phyloP scores from a whole-genome alignment of 371 early-diverging fungal genomes.

The Mortierella sp. region DNA sequence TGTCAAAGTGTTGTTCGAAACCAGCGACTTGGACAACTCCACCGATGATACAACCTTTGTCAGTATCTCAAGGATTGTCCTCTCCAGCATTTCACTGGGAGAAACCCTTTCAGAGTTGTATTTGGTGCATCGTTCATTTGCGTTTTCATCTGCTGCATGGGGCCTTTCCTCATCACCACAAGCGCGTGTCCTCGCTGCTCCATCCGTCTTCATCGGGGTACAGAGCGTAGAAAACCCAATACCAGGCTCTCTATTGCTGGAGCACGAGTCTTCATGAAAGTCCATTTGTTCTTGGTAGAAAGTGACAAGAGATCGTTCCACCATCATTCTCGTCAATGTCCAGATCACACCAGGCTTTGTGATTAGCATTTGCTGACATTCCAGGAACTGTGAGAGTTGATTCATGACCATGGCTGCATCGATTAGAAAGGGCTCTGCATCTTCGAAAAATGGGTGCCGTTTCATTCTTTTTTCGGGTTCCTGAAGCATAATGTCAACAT shows the following conservation, averaged over 20 bases:
- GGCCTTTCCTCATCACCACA: no score
- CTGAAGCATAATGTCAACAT: conserved; percentile 23
- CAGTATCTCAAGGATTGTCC: conserved; percentile 16
- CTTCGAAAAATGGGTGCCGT: conserved; percentile 30
- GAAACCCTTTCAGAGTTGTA: no score
- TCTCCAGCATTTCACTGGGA: conserved; percentile 11
- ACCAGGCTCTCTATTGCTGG: no score
- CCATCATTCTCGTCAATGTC: conserved; percentile 37
- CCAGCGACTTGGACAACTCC: conserved; percentile 26
- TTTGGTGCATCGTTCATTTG: no score
- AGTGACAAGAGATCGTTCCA: conserved; percentile 31
- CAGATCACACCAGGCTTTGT: conserved; percentile 35
- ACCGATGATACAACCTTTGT: conserved; percentile 17
- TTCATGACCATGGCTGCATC: conserved; percentile 26
- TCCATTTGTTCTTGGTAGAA: no score
- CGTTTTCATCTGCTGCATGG: no score
- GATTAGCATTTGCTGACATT: conserved; percentile 31
- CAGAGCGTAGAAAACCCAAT: no score
- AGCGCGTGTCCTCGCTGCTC: no score
- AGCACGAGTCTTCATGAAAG: no score
- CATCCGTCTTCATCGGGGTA: no score
- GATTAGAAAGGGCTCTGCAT: conserved; percentile 10
- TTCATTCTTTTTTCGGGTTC: neutral
- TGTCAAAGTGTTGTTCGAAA: conserved; percentile 39
- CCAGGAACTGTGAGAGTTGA: conserved; percentile 16